Conservation (phyloP, 441 rosid species). For the Gossypium laxum region DNA sequence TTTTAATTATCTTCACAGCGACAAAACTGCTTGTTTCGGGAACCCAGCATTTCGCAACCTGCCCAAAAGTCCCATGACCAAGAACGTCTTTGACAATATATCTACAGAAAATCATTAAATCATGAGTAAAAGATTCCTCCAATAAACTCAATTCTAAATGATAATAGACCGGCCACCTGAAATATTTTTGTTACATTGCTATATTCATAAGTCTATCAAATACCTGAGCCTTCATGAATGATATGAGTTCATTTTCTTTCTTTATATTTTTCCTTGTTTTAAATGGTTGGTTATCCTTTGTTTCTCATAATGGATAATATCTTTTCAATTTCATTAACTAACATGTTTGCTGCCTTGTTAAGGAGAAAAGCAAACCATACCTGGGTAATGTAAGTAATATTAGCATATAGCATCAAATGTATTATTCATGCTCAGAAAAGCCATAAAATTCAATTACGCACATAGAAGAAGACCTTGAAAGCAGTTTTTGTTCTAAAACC, state of each 20-base stretch:
- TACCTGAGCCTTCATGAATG: neutral
- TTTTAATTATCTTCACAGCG: conserved; percentile 94
- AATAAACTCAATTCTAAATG: neutral
- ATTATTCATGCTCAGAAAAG: neutral
- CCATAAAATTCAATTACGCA: neutral
- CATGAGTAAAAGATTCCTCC: conserved; percentile 11
- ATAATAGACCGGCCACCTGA: neutral
- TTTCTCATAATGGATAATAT: neutral
- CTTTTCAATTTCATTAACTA: neutral
- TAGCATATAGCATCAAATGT: neutral
- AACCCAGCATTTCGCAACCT: conserved; percentile 98
- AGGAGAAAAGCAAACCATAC: neutral
- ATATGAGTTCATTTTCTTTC: neutral
- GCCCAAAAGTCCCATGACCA: conserved; percentile 99
- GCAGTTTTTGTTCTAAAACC: neutral
- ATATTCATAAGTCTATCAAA: neutral
- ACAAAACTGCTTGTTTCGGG: conserved; percentile 60
- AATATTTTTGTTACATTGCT: neutral
- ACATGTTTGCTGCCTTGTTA: neutral
- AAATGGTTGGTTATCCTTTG: neutral
- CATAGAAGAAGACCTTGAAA: conserved; percentile 9
- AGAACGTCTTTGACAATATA: conserved; percentile 96
- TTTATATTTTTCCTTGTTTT: neutral
- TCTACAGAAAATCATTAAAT: conserved; percentile 37
- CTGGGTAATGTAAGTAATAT: neutral